A percentile compares a stretch with the other conserved stretches of the same genome.
phyloP scores from a whole-genome alignment of 495 filamentous ascomycete species.

The Friedmanniomyces simplex region DNA sequence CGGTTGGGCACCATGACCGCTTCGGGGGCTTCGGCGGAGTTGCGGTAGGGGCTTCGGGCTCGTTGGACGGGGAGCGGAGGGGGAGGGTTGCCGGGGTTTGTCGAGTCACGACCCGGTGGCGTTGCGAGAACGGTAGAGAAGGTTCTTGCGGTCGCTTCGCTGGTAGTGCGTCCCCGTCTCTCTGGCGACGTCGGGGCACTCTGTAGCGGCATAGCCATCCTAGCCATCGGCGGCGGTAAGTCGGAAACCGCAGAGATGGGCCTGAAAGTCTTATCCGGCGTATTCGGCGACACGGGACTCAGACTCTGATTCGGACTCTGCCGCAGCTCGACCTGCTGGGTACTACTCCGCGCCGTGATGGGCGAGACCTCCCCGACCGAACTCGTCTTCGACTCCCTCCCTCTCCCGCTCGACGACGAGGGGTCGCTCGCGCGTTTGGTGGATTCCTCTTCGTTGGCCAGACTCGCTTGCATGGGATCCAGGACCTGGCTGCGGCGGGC shows the following conservation, averaged over 20 bases:
- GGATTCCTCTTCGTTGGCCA: not conserved
- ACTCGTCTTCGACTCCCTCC: not conserved
- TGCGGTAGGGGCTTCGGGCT: not conserved
- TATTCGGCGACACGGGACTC: constrained; percentile 9
- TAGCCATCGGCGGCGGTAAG: not conserved
- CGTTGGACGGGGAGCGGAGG: not conserved
- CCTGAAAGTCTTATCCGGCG: not conserved
- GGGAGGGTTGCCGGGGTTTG: not conserved
- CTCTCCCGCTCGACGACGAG: not conserved
- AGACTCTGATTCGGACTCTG: not conserved
- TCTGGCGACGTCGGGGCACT: not conserved
- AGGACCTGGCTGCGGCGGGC: constrained; percentile 10
- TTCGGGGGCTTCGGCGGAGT: constrained; percentile 3
- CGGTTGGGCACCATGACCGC: not conserved
- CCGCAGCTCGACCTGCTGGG: not conserved
- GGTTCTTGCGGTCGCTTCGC: constrained; percentile 4
- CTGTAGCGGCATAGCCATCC: not conserved
- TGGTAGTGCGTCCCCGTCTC: not conserved
- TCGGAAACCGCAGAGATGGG: not conserved
- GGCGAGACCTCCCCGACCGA: constrained; percentile 3
- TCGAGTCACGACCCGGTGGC: not conserved
- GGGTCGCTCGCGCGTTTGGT: constrained; percentile 6
- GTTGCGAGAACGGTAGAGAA: not conserved
- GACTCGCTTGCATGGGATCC: constrained; percentile 1
- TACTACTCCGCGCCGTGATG: constrained; percentile 6